Conservation (phyloP, 1,139 yeast genomes). For the Sugiyamaella pinicola region DNA sequence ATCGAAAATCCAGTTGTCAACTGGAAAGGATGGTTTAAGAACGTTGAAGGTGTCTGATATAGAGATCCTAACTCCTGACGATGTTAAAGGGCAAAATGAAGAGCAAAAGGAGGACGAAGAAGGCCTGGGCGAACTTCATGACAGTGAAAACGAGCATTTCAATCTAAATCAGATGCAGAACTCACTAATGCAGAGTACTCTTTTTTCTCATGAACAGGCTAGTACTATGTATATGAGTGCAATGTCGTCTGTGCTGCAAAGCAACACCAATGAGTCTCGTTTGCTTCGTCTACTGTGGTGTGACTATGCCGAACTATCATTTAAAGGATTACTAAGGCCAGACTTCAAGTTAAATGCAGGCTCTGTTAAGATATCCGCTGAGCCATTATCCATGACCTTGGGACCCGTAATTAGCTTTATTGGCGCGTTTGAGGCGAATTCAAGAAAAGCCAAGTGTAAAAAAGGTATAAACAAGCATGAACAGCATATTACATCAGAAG, state of each 20-base stretch:
- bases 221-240: constrained; percentile 86
- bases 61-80: constrained; percentile 21
- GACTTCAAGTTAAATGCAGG: constrained; percentile 54
- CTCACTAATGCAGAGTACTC: constrained; percentile 59
- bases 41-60: constrained; percentile 46
- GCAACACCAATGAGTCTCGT: constrained; percentile 1
- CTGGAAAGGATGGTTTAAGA: constrained; percentile 53
- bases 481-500: neutral
- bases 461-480: neutral
- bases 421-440: constrained; percentile 32
- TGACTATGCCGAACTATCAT: constrained; percentile 26
- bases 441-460: neutral
- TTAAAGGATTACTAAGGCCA: constrained; percentile 30
- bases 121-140: neutral
- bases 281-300: constrained; percentile 28
- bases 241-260: constrained; percentile 26
- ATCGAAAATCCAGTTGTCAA: constrained; percentile 46
- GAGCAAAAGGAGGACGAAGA: constrained; percentile 3
- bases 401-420: constrained; percentile 31
- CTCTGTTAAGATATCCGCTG: constrained; percentile 48
- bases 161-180: constrained; percentile 32
- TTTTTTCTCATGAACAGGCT: constrained; percentile 69
- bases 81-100: too few species aligned
- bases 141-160: constrained; percentile 14
- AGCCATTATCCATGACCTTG: constrained; percentile 42